A percentile compares a stretch with the other conserved stretches of the same genome.
phyloP scores from a whole-genome alignment of 352 stramenopile species.

The Saprolegnia diclina region DNA sequence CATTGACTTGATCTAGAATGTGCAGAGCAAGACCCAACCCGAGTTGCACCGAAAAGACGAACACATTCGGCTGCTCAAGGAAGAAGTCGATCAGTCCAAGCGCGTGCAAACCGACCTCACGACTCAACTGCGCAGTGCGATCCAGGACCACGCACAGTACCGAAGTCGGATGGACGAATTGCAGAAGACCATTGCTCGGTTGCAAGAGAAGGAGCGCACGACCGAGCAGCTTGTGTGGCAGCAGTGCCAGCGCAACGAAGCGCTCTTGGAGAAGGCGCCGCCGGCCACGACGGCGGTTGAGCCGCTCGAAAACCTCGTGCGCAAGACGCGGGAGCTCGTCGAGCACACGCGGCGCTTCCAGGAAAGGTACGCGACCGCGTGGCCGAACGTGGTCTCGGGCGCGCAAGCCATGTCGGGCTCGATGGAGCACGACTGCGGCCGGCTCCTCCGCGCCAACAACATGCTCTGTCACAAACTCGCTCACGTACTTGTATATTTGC shows the following conservation, averaged over 20 bases:
- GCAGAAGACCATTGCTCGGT: not conserved
- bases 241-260: slow-evolving; percentile 9
- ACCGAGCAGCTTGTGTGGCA: slow-evolving; percentile 6
- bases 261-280: not conserved
- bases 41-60: not conserved
- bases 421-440: slow-evolving; percentile 9
- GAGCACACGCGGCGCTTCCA: slow-evolving; percentile 22
- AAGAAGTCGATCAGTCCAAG: slow-evolving; percentile 16
- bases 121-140: not conserved
- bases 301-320: slow-evolving; percentile 8
- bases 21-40: not conserved
- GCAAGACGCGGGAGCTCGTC: slow-evolving; percentile 16
- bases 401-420: not conserved
- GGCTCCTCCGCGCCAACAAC: slow-evolving; percentile 13
- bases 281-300: not conserved
- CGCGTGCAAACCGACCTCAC: not conserved
- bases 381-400: not conserved
- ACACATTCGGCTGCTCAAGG: slow-evolving; percentile 17
- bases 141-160: slow-evolving; percentile 9
- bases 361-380: slow-evolving; percentile 13
- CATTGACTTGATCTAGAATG: not conserved
- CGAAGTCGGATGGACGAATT: slow-evolving; percentile 4
- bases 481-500: not conserved
- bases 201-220: slow-evolving; percentile 15
- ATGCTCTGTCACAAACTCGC: slow-evolving; percentile 8